Evolutionary conservation across 257 asterid genomes (phyloP).

Genomic region (Solanum paucissectum): DNA sequence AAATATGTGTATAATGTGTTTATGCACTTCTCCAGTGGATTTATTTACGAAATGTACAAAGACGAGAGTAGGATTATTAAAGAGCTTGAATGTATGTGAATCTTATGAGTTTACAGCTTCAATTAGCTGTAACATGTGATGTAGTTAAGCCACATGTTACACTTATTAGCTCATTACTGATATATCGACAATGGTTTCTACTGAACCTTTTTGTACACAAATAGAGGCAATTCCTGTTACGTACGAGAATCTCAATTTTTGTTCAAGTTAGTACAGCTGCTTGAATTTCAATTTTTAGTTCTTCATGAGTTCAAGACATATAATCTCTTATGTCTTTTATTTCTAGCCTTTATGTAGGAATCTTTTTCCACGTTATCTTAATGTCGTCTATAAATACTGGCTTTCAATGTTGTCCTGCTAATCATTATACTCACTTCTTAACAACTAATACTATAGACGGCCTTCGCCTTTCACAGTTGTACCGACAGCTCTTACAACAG

Average conservation of each 20-base stretch:
- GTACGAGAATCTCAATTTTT: not conserved
- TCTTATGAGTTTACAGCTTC: not conserved
- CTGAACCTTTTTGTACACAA: not conserved
- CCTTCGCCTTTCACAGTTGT: slow-evolving; percentile 90
- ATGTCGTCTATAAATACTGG: not conserved
- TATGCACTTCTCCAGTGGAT: not conserved
- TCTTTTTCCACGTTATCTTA: not conserved
- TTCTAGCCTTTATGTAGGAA: not conserved
- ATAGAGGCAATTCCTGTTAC: not conserved
- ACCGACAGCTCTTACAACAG: slow-evolving; percentile 96
- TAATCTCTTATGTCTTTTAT: not conserved
- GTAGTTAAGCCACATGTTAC: not conserved
- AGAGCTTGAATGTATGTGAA: not conserved
- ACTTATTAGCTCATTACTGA: not conserved
- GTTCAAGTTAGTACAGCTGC: not conserved
- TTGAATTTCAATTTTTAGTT: not conserved
- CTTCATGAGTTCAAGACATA: not conserved
- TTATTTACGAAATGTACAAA: not conserved
- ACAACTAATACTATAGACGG: slow-evolving; percentile 83
- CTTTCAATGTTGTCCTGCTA: not conserved
- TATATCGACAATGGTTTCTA: not conserved
- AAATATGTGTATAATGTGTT: not conserved
- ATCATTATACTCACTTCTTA: slow-evolving; percentile 18
- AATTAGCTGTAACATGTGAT: not conserved
- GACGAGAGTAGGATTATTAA: not conserved